Evolutionary conservation across 352 stramenopile species (phyloP).

Genomic region (Ochromonadaceae sp.): DNA sequence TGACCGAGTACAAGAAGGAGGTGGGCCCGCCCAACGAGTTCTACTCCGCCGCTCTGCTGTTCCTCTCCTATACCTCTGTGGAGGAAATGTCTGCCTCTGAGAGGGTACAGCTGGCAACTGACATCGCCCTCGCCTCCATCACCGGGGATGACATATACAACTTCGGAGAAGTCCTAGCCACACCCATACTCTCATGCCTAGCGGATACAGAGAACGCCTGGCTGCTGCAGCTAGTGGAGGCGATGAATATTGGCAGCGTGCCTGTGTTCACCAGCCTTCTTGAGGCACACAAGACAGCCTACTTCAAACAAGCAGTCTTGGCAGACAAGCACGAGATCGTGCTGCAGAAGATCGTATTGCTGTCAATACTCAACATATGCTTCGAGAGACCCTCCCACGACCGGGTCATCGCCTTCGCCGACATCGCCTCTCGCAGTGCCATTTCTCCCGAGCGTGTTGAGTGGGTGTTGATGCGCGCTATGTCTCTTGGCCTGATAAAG

Average conservation of each 20-base stretch:
- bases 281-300: constrained; percentile 45
- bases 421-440: constrained; percentile 71
- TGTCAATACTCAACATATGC: constrained; percentile 90
- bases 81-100: constrained; percentile 33
- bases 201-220: constrained; percentile 72
- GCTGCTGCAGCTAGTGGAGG: constrained; percentile 78
- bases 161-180: constrained; percentile 89
- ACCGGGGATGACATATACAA: constrained; percentile 94
- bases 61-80: constrained; percentile 82
- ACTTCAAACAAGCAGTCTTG: constrained; percentile 59
- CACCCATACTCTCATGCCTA: constrained; percentile 72
- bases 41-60: constrained; percentile 88
- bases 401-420: constrained; percentile 72
- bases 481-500: constrained; percentile 88
- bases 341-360: constrained; percentile 92
- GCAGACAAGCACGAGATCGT: constrained; percentile 79
- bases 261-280: constrained; percentile 74
- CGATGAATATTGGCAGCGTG: constrained; percentile 86
- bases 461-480: constrained; percentile 93
- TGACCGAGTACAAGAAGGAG: constrained; percentile 73
- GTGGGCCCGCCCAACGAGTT: constrained; percentile 82
- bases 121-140: constrained; percentile 85
- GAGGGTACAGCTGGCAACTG: constrained; percentile 53
- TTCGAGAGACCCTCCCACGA: constrained; percentile 84
- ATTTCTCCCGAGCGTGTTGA: constrained; percentile 78